Conservation (phyloP, 805 yeast genomes). For the Cyberlindnera nakhonratchasimensis region DNA sequence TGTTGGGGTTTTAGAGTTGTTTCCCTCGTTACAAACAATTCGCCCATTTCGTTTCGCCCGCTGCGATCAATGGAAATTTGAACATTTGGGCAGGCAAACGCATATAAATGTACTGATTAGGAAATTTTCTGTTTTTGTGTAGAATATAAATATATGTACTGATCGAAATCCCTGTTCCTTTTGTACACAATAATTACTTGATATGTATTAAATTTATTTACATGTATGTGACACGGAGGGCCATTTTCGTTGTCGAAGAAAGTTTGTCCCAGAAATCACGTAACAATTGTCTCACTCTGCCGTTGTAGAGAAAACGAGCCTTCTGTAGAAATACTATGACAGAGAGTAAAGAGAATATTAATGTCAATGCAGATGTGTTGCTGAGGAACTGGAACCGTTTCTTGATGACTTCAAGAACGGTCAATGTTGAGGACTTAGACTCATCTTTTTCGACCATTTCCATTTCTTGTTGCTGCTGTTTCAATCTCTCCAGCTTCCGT, state of each 20-base stretch:
- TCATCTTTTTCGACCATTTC: slow-evolving; percentile 2
- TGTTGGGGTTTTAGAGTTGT: neutral
- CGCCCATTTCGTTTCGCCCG: neutral
- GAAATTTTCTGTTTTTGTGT: too few species aligned
- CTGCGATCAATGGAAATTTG: too few species aligned
- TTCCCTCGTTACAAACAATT: neutral
- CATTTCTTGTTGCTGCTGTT: slow-evolving; percentile 7
- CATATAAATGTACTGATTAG: too few species aligned
- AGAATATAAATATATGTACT: too few species aligned
- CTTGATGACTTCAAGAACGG: slow-evolving; percentile 19
- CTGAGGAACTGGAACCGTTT: slow-evolving; percentile 10
- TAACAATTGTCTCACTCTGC: slow-evolving; percentile 11
- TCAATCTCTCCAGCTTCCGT: slow-evolving; percentile 14
- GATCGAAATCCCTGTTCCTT: too few species aligned
- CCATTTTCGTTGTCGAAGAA: slow-evolving; percentile 23
- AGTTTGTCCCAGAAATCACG: slow-evolving; percentile 18
- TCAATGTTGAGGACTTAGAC: neutral
- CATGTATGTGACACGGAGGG: slow-evolving; percentile 27
- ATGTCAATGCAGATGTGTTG: slow-evolving; percentile 7
- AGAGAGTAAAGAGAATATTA: slow-evolving; percentile 18
- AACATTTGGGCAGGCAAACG: neutral
- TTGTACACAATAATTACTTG: neutral
- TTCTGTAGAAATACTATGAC: slow-evolving; percentile 14
- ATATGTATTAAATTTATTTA: slow-evolving; percentile 3
- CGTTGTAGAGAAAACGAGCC: slow-evolving; percentile 11